These are phyloP conservation scores for Thalassiosira livingstoniorum DNA, from an alignment of 352 stramenopile species.

Conservation along the genomic window DNA sequence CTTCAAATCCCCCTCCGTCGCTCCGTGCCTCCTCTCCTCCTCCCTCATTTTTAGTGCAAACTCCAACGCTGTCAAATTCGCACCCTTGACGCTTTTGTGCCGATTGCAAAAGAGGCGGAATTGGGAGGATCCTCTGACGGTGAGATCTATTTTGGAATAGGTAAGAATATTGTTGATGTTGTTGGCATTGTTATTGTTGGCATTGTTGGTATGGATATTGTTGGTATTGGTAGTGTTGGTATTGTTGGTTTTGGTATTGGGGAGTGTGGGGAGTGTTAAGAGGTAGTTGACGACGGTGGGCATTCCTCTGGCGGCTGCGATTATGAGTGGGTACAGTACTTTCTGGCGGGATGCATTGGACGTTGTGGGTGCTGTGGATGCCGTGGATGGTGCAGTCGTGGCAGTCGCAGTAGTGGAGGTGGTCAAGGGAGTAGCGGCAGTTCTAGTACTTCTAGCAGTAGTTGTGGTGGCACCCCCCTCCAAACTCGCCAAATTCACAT, in stretches of 20 bases:
- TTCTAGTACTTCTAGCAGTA: too few species aligned
- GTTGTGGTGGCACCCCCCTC: too few species aligned
- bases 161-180: slow-evolving; percentile 76
- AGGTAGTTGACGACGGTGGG: slow-evolving; percentile 76
- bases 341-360: too few species aligned
- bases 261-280: too few species aligned
- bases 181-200: too few species aligned
- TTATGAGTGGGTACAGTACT: slow-evolving; percentile 68
- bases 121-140: slow-evolving; percentile 54
- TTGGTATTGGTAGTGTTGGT: too few species aligned
- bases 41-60: slow-evolving; percentile 71
- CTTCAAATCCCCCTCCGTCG: slow-evolving; percentile 52
- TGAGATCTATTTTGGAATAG: slow-evolving; percentile 28
- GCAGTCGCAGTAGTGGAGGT: slow-evolving; percentile 1
- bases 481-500: too few species aligned
- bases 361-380: slow-evolving; percentile 30
- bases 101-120: slow-evolving; percentile 75
- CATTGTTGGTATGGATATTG: too few species aligned
- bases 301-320: slow-evolving; percentile 77
- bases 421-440: too few species aligned
- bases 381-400: slow-evolving; percentile 18
- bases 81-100: slow-evolving; percentile 63
- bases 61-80: slow-evolving; percentile 65
- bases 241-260: too few species aligned
- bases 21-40: slow-evolving; percentile 62